Percentiles rank a stretch among this genome's conserved stretches.
phyloP scores from a whole-genome alignment of 371 early-diverging fungal genomes.

The Mucor irregularis region DNA sequence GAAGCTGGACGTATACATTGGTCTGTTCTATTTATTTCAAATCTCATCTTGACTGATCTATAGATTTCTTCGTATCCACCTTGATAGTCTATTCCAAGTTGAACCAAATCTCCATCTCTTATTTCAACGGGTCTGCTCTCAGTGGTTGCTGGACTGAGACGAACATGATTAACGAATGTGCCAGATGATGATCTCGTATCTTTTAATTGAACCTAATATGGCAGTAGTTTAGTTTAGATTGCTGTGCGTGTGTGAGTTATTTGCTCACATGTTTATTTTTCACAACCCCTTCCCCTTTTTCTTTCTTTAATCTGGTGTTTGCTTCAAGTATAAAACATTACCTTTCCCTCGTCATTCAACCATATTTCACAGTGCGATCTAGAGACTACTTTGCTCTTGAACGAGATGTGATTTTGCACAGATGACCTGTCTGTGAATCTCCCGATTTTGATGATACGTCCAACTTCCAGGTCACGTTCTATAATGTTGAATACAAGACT shows the following conservation, averaged over 20 bases:
- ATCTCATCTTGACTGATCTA: slow-evolving; percentile 78
- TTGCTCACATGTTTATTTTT: slow-evolving; percentile 12
- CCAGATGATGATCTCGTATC: slow-evolving; percentile 96
- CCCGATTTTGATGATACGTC: slow-evolving; percentile 74
- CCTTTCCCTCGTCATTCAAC: slow-evolving; percentile 76
- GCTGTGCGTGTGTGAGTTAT: neutral
- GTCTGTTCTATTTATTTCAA: slow-evolving; percentile 71
- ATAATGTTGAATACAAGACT: slow-evolving; percentile 81
- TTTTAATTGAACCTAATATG: slow-evolving; percentile 12
- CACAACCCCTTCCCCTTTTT: slow-evolving; percentile 1
- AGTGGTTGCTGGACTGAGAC: slow-evolving; percentile 84
- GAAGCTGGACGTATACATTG: slow-evolving; percentile 12
- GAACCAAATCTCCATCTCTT: slow-evolving; percentile 89
- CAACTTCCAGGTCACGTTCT: slow-evolving; percentile 74
- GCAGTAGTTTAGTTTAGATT: neutral
- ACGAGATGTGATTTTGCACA: slow-evolving; percentile 72
- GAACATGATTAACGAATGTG: slow-evolving; percentile 93
- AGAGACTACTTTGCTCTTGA: slow-evolving; percentile 93
- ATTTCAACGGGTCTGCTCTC: slow-evolving; percentile 82
- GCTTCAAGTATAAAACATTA: slow-evolving; percentile 22
- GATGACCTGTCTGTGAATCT: slow-evolving; percentile 76
- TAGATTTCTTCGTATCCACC: slow-evolving; percentile 77
- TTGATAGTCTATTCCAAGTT: slow-evolving; percentile 96
- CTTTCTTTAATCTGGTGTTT: neutral
- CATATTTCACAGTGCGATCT: slow-evolving; percentile 94